Conservation (phyloP, 1,139 yeast genomes). For the Candida albicans region DNA sequence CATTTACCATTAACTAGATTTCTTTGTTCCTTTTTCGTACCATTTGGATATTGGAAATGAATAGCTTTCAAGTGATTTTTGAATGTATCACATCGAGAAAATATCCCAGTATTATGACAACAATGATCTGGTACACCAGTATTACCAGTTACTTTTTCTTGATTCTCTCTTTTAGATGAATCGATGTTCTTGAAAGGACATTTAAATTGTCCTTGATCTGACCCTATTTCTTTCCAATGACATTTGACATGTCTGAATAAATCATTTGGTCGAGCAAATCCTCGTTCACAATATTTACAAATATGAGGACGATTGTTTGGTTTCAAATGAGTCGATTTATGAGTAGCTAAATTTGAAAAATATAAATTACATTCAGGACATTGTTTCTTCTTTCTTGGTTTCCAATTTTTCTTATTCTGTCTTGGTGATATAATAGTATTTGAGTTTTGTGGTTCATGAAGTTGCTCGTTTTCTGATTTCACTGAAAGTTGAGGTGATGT, state of each 20-base stretch:
- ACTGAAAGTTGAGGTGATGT: background rate
- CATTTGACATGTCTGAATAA: constrained; percentile 79
- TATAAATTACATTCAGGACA: constrained; percentile 78
- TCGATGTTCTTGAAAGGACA: constrained; percentile 41
- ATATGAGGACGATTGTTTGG: constrained; percentile 75
- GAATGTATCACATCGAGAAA: constrained; percentile 86
- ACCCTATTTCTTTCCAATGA: constrained; percentile 71
- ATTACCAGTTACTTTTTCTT: background rate
- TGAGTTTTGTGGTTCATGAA: background rate
- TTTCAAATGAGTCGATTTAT: constrained; percentile 75
- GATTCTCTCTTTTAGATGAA: constrained; percentile 12
- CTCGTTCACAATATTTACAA: constrained; percentile 76
- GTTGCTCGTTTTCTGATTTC: background rate
- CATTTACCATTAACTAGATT: constrained; percentile 69
- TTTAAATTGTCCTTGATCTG: constrained; percentile 48
- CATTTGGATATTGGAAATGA: constrained; percentile 86
- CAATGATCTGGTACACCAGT: constrained; percentile 33
- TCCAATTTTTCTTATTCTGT: constrained; percentile 26
- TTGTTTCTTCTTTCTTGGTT: constrained; percentile 73
- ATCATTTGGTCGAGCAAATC: constrained; percentile 88
- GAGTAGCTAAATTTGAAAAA: constrained; percentile 83
- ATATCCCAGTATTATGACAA: constrained; percentile 83
- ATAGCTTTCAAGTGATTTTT: constrained; percentile 88
- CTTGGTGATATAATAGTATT: constrained; percentile 10
- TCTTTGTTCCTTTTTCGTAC: constrained; percentile 80